Percentiles rank a stretch among this genome's conserved stretches.
phyloP scores from a whole-genome alignment of 2,329 filamentous ascomycete genomes.

The Biscogniauxia sp. region DNA sequence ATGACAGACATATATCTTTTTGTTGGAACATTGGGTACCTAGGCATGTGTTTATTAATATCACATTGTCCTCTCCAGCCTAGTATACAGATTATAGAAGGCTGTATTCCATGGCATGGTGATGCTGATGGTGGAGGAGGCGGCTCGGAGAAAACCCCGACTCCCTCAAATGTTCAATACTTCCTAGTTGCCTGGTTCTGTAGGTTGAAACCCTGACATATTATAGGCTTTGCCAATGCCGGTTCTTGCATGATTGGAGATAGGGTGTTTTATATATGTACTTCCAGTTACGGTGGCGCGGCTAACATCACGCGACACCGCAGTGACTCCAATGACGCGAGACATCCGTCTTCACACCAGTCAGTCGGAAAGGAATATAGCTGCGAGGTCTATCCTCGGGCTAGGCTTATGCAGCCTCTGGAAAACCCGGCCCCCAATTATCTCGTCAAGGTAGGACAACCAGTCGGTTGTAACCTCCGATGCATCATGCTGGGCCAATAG shows the following conservation, averaged over 20 bases:
- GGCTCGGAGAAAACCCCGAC: neutral
- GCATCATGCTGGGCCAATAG: neutral
- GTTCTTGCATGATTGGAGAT: neutral
- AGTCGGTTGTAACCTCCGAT: neutral
- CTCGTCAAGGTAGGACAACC: neutral
- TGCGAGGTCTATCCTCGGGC: neutral
- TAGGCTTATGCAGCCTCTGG: neutral
- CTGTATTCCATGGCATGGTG: too few species aligned
- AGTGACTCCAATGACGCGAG: neutral
- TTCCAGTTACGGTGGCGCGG: neutral
- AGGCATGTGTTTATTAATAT: too few species aligned
- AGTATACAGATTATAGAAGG: too few species aligned
- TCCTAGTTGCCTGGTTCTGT: neutral
- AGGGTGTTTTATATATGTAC: neutral
- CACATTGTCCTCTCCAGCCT: too few species aligned
- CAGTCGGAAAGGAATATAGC: neutral
- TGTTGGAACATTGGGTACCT: too few species aligned
- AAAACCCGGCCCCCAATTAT: neutral
- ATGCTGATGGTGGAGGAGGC: too few species aligned
- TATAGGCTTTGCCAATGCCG: neutral
- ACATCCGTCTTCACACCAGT: neutral
- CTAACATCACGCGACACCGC: neutral
- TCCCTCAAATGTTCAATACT: neutral
- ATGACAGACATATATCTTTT: too few species aligned
- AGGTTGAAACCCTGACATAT: neutral